These are phyloP conservation scores for Paramecium sexaurelia DNA, from an alignment of 73 alveolate genomes.

Conservation along the genomic window DNA sequence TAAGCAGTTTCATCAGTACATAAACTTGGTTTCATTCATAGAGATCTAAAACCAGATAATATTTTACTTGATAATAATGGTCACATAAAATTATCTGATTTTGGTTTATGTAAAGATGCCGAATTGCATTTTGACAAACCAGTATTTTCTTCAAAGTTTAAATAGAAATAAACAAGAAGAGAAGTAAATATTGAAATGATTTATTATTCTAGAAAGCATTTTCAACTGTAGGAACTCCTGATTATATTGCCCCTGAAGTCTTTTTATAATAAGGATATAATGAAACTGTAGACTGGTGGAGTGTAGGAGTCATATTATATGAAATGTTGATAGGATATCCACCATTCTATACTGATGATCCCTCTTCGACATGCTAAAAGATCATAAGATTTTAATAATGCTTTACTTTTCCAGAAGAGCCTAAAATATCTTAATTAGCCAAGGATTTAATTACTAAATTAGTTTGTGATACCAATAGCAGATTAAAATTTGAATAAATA, in stretches of 20 bases:
- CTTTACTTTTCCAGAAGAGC: conserved; percentile 91
- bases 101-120: conserved; percentile 66
- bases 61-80: conserved; percentile 62
- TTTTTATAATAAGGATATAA: conserved; percentile 89
- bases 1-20: conserved; percentile 63
- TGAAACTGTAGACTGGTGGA: conserved; percentile 97
- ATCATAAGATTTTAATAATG: conserved; percentile 84
- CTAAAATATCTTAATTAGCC: conserved; percentile 82
- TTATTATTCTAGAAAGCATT: conserved; percentile 71
- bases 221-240: conserved; percentile 98
- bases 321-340: conserved; percentile 98
- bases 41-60: conserved; percentile 69
- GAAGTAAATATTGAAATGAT: conserved; percentile 59
- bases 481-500: conserved; percentile 84
- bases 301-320: conserved; percentile 94
- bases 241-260: conserved; percentile 98
- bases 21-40: conserved; percentile 53
- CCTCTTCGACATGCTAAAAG: conserved; percentile 83
- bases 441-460: conserved; percentile 84
- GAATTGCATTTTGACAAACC: conserved; percentile 48
- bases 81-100: conserved; percentile 58
- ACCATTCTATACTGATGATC: conserved; percentile 94
- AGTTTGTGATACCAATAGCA: conserved; percentile 81
- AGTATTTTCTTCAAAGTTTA: background rate
- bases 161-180: conserved; percentile 74